Percentiles rank a stretch among this genome's conserved stretches.
These are phyloP conservation scores for Amylocarpus encephaloides DNA, from an alignment of 2,329 filamentous ascomycete genomes.

Conservation along the genomic window DNA sequence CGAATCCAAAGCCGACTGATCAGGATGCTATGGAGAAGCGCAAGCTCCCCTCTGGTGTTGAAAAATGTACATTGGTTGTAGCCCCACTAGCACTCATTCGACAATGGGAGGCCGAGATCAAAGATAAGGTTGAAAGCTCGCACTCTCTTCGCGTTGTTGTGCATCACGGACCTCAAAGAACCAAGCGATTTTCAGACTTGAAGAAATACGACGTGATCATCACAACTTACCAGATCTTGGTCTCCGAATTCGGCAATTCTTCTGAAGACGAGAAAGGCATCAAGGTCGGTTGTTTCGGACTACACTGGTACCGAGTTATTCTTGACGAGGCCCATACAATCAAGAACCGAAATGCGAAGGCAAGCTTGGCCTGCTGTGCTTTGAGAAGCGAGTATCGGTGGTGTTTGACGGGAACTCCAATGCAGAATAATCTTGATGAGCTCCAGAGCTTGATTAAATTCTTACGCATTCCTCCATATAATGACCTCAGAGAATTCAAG, in stretches of 20 bases:
- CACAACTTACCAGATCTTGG: slow-evolving; percentile 92
- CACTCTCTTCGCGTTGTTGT: slow-evolving; percentile 76
- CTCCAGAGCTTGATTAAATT: slow-evolving; percentile 91
- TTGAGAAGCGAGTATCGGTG: slow-evolving; percentile 83
- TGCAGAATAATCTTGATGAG: slow-evolving; percentile 98
- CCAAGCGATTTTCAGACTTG: slow-evolving; percentile 70
- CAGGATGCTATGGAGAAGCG: slow-evolving; percentile 55
- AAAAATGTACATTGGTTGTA: slow-evolving; percentile 82
- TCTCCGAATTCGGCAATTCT: slow-evolving; percentile 76
- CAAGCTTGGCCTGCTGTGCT: slow-evolving; percentile 85
- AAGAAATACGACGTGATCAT: slow-evolving; percentile 90
- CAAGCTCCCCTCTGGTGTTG: slow-evolving; percentile 61
- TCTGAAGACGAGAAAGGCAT: slow-evolving; percentile 53
- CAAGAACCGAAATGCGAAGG: slow-evolving; percentile 96
- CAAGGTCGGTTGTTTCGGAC: slow-evolving; percentile 78
- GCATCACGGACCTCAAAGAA: slow-evolving; percentile 82
- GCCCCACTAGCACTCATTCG: slow-evolving; percentile 90
- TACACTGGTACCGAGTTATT: slow-evolving; percentile 93
- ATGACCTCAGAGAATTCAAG: slow-evolving; percentile 81
- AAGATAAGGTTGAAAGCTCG: slow-evolving; percentile 65
- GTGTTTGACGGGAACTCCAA: slow-evolving; percentile 93
- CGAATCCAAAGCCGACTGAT: slow-evolving; percentile 64
- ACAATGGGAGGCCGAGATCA: slow-evolving; percentile 94
- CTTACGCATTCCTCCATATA: slow-evolving; percentile 83
- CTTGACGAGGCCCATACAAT: slow-evolving; percentile 96